A percentile compares a stretch with the other conserved stretches of the same genome.
Conservation (phyloP, 108 stramenopile genomes). For the Bacterosira constricta region DNA sequence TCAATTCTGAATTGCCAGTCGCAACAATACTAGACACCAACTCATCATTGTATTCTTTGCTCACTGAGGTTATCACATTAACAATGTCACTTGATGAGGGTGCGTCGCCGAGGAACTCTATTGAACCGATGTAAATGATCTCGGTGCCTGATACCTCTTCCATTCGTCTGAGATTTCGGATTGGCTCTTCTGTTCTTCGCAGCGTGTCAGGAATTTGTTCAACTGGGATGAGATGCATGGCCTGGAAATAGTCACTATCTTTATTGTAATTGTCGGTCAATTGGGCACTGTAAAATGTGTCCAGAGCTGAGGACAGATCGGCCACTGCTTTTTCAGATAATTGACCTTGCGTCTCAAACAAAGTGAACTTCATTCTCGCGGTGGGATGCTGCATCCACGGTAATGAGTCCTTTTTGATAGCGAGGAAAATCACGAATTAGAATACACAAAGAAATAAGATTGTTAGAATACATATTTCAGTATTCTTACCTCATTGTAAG, state of each 20-base stretch:
- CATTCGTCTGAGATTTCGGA: background rate
- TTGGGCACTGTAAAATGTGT: background rate
- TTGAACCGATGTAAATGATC: background rate
- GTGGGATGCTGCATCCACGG: too few relatives aligned
- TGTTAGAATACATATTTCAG: too few relatives aligned
- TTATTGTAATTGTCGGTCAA: background rate
- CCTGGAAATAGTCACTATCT: background rate
- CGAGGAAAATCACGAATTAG: too few relatives aligned
- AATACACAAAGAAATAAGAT: too few relatives aligned
- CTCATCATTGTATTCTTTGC: conserved; percentile 16
- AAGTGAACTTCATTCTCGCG: background rate
- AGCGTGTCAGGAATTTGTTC: background rate
- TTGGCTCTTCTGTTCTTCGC: background rate
- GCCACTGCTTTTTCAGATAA: background rate
- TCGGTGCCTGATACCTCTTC: background rate
- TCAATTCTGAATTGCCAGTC: conserved; percentile 16
- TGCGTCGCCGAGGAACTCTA: background rate
- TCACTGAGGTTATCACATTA: conserved; percentile 4
- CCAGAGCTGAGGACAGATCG: background rate
- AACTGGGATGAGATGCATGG: background rate
- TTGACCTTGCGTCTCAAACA: background rate
- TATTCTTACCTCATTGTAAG: too few relatives aligned
- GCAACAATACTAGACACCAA: conserved; percentile 19
- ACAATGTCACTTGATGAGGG: background rate
- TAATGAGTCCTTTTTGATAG: too few relatives aligned